Percentiles rank a stretch among this genome's conserved stretches.
phyloP scores from a whole-genome alignment of 2,329 filamentous ascomycete species.

The Dactylonectria macrodidyma region DNA sequence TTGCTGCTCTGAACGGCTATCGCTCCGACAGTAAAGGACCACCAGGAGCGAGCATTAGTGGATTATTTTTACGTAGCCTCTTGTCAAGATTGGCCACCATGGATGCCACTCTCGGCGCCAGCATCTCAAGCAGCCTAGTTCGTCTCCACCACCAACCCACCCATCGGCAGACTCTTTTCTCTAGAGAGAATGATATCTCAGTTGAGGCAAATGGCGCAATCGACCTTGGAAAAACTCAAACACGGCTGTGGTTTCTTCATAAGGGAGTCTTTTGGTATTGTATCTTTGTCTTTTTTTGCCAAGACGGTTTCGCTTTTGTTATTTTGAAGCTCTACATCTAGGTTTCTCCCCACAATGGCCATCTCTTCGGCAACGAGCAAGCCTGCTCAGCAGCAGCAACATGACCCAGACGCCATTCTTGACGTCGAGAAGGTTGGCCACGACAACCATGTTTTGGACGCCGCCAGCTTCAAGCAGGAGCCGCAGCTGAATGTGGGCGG shows the following conservation, averaged over 20 bases:
- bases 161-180: slow-evolving; percentile 16
- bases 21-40: not conserved
- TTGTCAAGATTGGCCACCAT: not conserved
- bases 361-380: not conserved
- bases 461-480: slow-evolving; percentile 24
- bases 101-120: not conserved
- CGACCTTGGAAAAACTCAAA: slow-evolving; percentile 25
- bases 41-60: not conserved
- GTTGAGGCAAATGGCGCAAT: slow-evolving; percentile 23
- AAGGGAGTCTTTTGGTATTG: not conserved
- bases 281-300: not conserved
- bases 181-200: slow-evolving; percentile 3
- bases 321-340: not conserved
- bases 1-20: not conserved
- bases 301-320: not conserved
- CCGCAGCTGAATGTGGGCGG: slow-evolving; percentile 43
- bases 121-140: not conserved
- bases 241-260: not conserved
- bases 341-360: slow-evolving; percentile 2
- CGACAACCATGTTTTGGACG: not conserved
- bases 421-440: slow-evolving; percentile 14
- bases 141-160: slow-evolving; percentile 9
- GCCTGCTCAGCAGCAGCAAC: slow-evolving; percentile 5
- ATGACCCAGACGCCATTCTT: slow-evolving; percentile 18
- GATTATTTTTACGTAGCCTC: not conserved